Percentiles rank a stretch among this genome's conserved stretches.
phyloP scores from a whole-genome alignment of 345 rosid genomes.

The Hibiscus tridactylites region DNA sequence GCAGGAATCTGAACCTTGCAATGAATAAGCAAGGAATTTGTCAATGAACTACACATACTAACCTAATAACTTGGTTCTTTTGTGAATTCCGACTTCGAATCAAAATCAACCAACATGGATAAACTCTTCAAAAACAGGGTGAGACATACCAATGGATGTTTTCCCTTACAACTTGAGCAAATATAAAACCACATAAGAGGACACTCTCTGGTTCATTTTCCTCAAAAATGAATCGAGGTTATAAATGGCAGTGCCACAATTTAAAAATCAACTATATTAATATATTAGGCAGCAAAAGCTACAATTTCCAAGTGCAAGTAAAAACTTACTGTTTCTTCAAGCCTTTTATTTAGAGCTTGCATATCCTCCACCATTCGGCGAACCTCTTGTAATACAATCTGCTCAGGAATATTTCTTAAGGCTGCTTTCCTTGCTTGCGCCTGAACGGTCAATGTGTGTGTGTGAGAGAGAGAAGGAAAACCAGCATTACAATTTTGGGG shows the following conservation, averaged over 20 bases:
- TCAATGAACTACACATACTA: neutral
- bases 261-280: neutral
- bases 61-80: too few relatives aligned
- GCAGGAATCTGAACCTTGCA: neutral
- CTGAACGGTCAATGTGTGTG: conserved; percentile 23
- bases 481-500: neutral
- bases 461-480: conserved; percentile 5
- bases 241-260: neutral
- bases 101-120: neutral
- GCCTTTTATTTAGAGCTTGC: conserved; percentile 66
- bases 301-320: conserved; percentile 1
- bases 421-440: conserved; percentile 61
- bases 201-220: neutral
- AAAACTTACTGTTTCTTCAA: conserved; percentile 73
- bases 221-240: neutral
- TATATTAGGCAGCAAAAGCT: neutral
- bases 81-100: neutral
- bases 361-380: conserved; percentile 90
- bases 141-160: neutral
- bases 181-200: neutral
- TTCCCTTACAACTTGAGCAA: neutral
- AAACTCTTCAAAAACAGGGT: neutral
- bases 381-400: conserved; percentile 61
- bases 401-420: conserved; percentile 73
- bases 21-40: too few relatives aligned